Conservation (phyloP, 495 filamentous ascomycete genomes). For the Penicillium pancosmium region DNA sequence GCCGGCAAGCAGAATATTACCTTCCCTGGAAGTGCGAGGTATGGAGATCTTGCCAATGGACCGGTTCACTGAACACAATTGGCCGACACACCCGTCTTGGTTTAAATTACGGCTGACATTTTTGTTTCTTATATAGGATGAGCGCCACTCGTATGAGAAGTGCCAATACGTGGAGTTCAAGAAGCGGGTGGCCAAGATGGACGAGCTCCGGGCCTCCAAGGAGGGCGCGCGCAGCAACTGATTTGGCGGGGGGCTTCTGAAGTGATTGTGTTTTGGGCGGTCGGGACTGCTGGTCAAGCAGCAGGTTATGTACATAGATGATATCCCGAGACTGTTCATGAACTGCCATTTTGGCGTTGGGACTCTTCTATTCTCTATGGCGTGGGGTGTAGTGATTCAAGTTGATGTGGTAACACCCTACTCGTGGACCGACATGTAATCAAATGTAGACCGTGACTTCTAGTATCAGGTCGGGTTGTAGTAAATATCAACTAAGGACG, state of each 20-base stretch:
- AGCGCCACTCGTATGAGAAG: slow-evolving; percentile 97
- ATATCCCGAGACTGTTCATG: slow-evolving; percentile 46
- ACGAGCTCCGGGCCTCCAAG: slow-evolving; percentile 88
- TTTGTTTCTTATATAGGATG: slow-evolving; percentile 58
- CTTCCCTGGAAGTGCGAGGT: slow-evolving; percentile 98
- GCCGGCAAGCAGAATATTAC: slow-evolving; percentile 89
- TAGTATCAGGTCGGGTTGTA: no score
- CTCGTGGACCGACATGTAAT: no score
- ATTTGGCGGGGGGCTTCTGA: slow-evolving; percentile 25
- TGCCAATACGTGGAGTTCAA: slow-evolving; percentile 99
- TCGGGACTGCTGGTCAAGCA: slow-evolving; percentile 32
- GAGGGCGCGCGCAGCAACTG: slow-evolving; percentile 86
- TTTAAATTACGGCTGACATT: slow-evolving; percentile 6
- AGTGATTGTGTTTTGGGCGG: slow-evolving; percentile 18
- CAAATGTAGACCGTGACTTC: no score
- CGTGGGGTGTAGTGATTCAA: background rate
- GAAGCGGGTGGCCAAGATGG: slow-evolving; percentile 97
- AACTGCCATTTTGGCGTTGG: slow-evolving; percentile 43
- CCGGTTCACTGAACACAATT: background rate
- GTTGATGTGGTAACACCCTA: background rate
- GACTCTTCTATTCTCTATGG: slow-evolving; percentile 19
- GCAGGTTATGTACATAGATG: slow-evolving; percentile 51
- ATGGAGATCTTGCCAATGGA: slow-evolving; percentile 34
- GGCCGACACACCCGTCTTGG: background rate
- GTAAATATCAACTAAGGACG: no score